A percentile compares a stretch with the other conserved stretches of the same genome.
Conservation (phyloP, 306 rosid genomes). For the Sindora glabra region DNA sequence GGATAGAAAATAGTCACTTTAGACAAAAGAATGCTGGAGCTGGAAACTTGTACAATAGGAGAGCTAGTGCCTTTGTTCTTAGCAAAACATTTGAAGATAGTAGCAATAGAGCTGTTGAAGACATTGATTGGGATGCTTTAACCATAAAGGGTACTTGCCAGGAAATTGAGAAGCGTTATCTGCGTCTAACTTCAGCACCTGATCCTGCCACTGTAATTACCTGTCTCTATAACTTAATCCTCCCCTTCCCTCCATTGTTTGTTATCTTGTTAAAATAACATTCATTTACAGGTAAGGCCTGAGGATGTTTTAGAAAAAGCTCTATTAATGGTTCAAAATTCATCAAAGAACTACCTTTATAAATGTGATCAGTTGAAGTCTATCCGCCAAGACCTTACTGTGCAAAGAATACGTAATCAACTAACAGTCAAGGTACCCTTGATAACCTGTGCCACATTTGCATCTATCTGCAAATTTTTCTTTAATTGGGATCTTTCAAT, state of each 20-base stretch:
- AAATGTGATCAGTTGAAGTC: slow-evolving; percentile 98
- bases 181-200: slow-evolving; percentile 97
- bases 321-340: slow-evolving; percentile 71
- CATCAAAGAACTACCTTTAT: slow-evolving; percentile 83
- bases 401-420: slow-evolving; percentile 78
- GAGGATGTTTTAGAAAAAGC: slow-evolving; percentile 92
- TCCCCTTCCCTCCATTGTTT: background rate
- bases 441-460: slow-evolving; percentile 11
- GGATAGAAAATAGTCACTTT: slow-evolving; percentile 42
- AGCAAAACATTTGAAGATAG: slow-evolving; percentile 74
- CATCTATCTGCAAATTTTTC: background rate
- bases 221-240: background rate
- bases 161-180: slow-evolving; percentile 90
- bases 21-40: slow-evolving; percentile 53
- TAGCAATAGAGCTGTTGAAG: slow-evolving; percentile 87
- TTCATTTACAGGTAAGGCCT: slow-evolving; percentile 82
- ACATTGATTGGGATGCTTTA: slow-evolving; percentile 98
- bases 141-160: slow-evolving; percentile 97
- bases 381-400: slow-evolving; percentile 97
- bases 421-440: slow-evolving; percentile 80
- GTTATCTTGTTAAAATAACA: too few relatives aligned
- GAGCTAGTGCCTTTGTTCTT: slow-evolving; percentile 69
- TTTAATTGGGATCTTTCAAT: slow-evolving; percentile 20
- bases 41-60: slow-evolving; percentile 66
- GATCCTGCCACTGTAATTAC: slow-evolving; percentile 79